Base-by-base conservation (phyloP, 2,329 filamentous ascomycete species). In the Elsinoe fawcettii region DNA sequence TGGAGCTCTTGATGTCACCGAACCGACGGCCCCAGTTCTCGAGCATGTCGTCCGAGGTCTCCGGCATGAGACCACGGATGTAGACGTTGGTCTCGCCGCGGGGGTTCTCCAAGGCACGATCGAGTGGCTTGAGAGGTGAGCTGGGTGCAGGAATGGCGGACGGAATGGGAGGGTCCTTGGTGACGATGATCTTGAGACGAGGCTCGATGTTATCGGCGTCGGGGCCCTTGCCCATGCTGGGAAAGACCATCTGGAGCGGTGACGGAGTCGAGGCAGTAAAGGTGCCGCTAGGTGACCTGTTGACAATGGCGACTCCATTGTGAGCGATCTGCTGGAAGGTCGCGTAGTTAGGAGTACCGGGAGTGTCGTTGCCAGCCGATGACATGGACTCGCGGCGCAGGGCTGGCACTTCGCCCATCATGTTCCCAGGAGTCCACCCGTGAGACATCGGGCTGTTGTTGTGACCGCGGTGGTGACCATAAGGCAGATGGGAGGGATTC, bases 51-150 rank as follows among this genome's bases (percentile, higher is more conserved):
- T 99, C 93, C 51, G 95, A 93, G 0, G 92, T 99, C 65, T 95
- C 92, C 0, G 93, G 92, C 62, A 95, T 88, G 61, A 99, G 85
- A 16, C 95, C 95, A 60, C 93, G 89, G 62, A 99, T 96, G 77
- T 99, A 99, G 63, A 99, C 92, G 67, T 99, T 99, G 62, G 90
- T 93, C 69, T 97, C 96, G 44, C 91, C 91, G 49, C 88, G 93
- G 59, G 90, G 87, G 67, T 97, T 97, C 74, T 96, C 89, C 51
- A 99, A 79, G 68, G 91, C 95, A 72, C 96, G 91, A 62, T 96
- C 92, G 25, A 97, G 82, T 41, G 88, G 91, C 79, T 96, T 88
- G 75, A 88, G 83, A 66, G 87, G 88, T 58, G 92, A 91, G 22
- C 85, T 86, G 25, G 90, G 89, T 58, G 93, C 92, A 14, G 92